These are phyloP conservation scores for Myxozyma monticola DNA, from an alignment of 805 yeast species.

Conservation along the genomic window DNA sequence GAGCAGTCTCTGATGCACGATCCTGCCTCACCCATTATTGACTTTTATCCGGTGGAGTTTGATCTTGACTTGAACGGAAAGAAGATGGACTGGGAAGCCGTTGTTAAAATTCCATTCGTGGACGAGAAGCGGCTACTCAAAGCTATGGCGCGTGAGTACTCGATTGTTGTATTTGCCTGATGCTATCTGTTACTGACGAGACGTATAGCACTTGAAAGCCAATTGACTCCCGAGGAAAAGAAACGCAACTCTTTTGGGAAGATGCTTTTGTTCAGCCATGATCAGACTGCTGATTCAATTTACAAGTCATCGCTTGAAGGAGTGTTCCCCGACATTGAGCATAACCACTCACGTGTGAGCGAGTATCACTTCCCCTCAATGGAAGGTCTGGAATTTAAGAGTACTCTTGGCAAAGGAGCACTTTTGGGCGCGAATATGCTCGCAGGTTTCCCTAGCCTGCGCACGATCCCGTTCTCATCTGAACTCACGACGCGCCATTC, in stretches of 20 bases:
- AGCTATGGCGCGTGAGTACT: slow-evolving; percentile 54
- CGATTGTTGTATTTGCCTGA: background rate
- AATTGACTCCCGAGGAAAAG: slow-evolving; percentile 68
- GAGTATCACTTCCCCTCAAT: slow-evolving; percentile 54
- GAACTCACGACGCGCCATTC: slow-evolving; percentile 57
- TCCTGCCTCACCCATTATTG: slow-evolving; percentile 78
- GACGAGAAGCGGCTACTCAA: slow-evolving; percentile 73
- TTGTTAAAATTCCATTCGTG: slow-evolving; percentile 86
- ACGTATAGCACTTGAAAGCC: slow-evolving; percentile 51
- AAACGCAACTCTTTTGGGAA: slow-evolving; percentile 72
- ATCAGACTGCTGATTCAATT: slow-evolving; percentile 68
- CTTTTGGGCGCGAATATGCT: slow-evolving; percentile 65
- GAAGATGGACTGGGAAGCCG: slow-evolving; percentile 97
- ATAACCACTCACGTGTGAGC: slow-evolving; percentile 73
- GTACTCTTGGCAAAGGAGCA: slow-evolving; percentile 67
- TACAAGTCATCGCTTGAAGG: slow-evolving; percentile 77
- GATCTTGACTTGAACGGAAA: slow-evolving; percentile 91
- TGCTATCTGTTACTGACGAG: background rate
- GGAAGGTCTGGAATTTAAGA: slow-evolving; percentile 39
- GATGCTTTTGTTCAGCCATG: slow-evolving; percentile 66
- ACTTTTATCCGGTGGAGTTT: slow-evolving; percentile 87
- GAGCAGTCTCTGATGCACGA: slow-evolving; percentile 84
- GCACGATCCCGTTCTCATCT: slow-evolving; percentile 62
- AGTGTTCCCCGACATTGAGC: slow-evolving; percentile 72
- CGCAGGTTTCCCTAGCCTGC: slow-evolving; percentile 89